These are phyloP conservation scores for Ogataea angusta DNA, from an alignment of 805 yeast genomes.

Conservation along the genomic window DNA sequence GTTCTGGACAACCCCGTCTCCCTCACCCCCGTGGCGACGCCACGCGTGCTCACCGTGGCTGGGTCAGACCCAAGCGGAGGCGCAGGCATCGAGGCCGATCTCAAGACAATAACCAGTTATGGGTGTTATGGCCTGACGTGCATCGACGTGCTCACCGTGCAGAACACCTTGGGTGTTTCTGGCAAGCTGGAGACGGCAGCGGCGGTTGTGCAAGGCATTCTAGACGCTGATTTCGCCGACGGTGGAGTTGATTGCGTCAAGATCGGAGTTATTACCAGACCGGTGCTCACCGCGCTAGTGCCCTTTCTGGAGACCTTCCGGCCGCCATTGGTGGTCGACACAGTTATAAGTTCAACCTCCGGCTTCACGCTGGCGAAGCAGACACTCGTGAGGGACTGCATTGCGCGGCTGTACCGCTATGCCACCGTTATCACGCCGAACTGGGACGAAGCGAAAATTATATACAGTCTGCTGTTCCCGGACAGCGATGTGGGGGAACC, in stretches of 20 bases:
- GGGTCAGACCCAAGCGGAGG: slow-evolving; percentile 90
- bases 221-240: slow-evolving; percentile 37
- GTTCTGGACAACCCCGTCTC: background rate
- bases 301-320: slow-evolving; percentile 33
- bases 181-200: slow-evolving; percentile 42
- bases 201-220: slow-evolving; percentile 42
- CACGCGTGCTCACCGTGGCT: slow-evolving; percentile 49
- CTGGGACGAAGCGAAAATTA: slow-evolving; percentile 54
- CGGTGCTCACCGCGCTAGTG: slow-evolving; percentile 47
- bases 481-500: slow-evolving; percentile 28
- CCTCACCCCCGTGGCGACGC: slow-evolving; percentile 9
- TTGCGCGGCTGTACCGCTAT: slow-evolving; percentile 43
- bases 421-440: slow-evolving; percentile 76
- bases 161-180: slow-evolving; percentile 54
- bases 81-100: slow-evolving; percentile 88
- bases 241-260: slow-evolving; percentile 60
- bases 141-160: slow-evolving; percentile 77
- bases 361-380: slow-evolving; percentile 56
- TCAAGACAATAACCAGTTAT: slow-evolving; percentile 74
- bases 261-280: slow-evolving; percentile 70
- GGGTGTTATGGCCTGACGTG: slow-evolving; percentile 75
- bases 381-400: slow-evolving; percentile 27
- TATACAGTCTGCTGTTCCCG: slow-evolving; percentile 7
- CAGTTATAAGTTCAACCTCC: slow-evolving; percentile 81
- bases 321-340: slow-evolving; percentile 57